Percentiles rank a stretch among this genome's conserved stretches.
Evolutionary conservation across 108 stramenopile species (phyloP).

Genomic region (Cylindrotheca fusiformis): DNA sequence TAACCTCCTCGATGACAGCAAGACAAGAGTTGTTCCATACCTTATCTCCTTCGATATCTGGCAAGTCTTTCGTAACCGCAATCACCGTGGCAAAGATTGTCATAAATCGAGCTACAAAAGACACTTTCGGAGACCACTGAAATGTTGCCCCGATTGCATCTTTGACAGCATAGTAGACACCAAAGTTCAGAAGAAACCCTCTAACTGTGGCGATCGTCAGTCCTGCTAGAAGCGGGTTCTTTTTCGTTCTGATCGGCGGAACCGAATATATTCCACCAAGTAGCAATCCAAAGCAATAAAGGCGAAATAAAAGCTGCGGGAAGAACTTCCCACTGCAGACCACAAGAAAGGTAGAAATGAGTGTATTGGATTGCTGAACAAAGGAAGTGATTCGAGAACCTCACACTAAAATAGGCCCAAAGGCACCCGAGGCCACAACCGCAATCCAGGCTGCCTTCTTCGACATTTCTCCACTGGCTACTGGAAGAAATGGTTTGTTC

Average conservation of each 20-base stretch:
- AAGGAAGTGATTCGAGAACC: conserved; percentile 12
- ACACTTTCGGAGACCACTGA: conserved; percentile 89
- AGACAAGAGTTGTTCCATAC: conserved; percentile 16
- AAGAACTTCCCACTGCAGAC: conserved; percentile 58
- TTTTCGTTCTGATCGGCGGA: conserved; percentile 90
- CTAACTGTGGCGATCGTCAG: conserved; percentile 92
- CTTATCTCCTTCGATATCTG: conserved; percentile 94
- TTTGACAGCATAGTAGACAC: conserved; percentile 94
- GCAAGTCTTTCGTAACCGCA: conserved; percentile 95
- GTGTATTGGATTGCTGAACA: not conserved
- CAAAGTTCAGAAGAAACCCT: conserved; percentile 96
- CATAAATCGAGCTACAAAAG: conserved; percentile 96
- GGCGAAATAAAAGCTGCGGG: conserved; percentile 76
- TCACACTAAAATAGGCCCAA: conserved; percentile 77
- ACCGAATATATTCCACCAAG: conserved; percentile 91
- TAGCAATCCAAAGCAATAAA: conserved; percentile 87
- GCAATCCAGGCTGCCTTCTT: conserved; percentile 78
- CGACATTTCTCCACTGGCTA: conserved; percentile 94
- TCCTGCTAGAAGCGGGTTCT: conserved; percentile 89
- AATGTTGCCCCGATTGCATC: conserved; percentile 91
- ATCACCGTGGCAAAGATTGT: conserved; percentile 92
- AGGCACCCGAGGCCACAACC: conserved; percentile 53
- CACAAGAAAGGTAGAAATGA: not conserved
- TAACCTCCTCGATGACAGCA: not conserved
- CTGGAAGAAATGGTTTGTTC: conserved; percentile 96